Base-by-base conservation (phyloP, 73 alveolate genomes). In the Tetrahymena malaccensis region DNA sequence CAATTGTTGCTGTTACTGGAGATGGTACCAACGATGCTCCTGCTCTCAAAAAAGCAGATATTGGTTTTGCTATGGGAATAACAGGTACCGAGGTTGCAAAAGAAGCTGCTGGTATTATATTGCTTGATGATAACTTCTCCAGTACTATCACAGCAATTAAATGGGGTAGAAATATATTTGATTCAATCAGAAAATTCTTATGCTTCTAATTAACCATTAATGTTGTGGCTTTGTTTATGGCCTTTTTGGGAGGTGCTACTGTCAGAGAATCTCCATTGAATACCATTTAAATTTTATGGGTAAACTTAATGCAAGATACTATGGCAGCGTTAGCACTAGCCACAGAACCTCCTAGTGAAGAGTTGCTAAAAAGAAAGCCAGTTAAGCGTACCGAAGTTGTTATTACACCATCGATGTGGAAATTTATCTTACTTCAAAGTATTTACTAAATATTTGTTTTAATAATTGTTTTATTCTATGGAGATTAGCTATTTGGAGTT, bases 21-120 rank as follows among this genome's bases (percentile, higher is more conserved):
- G 99, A 99, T 97, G 99, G 99, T 31, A 98, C 99, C 21, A 99
- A 99, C 97, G 99, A 98, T 96, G 99, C 99, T 40, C 99, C 99
- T 43, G 99, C 99, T 34, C 97, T 99, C 35, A 97, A 98, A 95
- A 97, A 97, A 94, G 99, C 99, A 15, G 99, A 99, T 95, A 99
- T 99, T 11, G 99, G 99, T 84, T 99, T 99, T 96, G 99, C 99
- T 84, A 99, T 99, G 99, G 99, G 99, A 55, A 97, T 98, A 7
- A 96, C 99, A 84, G 99, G 99, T 43, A 98, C 99, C 35, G 99
- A 99, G 93, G 99, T 99, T 43, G 99, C 99, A 85, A 98, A 99
- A 96, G 99, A 97, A 85, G 99, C 99, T 37, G 97, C 99, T 33
- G 99, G 98, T 94, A 98, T 98, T 94, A 97, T 98, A 16, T 93